Conservation (phyloP, 2,329 filamentous ascomycete species). For the Hypoxylon sp. region DNA sequence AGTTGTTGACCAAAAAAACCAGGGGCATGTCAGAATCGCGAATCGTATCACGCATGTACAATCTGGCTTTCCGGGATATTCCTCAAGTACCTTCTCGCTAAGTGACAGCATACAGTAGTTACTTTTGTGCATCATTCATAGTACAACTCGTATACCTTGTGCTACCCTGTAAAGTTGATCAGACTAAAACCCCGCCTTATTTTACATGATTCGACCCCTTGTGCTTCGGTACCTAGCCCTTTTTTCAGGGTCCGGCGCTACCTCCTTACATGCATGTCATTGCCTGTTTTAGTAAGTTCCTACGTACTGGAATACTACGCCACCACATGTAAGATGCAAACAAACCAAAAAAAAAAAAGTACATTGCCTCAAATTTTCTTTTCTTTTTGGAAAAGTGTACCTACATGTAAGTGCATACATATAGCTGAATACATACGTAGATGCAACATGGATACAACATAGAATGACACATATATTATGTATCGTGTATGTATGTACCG, state of each 20-base stretch:
- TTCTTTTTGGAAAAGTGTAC: too few species aligned
- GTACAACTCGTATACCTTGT: neutral
- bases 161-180: constrained; percentile 10
- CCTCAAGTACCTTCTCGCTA: constrained; percentile 1
- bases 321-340: constrained; percentile 31
- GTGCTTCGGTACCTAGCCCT: constrained; percentile 12
- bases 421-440: neutral
- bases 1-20: constrained; percentile 7
- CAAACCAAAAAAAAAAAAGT: constrained; percentile 1
- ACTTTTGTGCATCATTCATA: constrained; percentile 5
- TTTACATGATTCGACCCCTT: constrained; percentile 26
- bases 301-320: constrained; percentile 25
- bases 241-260: constrained; percentile 21
- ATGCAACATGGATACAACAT: neutral
- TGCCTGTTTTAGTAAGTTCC: neutral
- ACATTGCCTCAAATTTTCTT: neutral
- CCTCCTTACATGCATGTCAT: neutral
- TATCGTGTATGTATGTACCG: too few species aligned
- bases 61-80: constrained; percentile 4
- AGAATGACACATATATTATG: neutral
- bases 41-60: constrained; percentile 10
- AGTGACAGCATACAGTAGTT: neutral
- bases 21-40: constrained; percentile 17
- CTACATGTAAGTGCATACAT: neutral
- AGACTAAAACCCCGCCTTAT: constrained; percentile 14